A percentile compares a stretch with the other conserved stretches of the same genome.
Conservation (phyloP, 441 rosid species). For the Capsella rubella region DNA sequence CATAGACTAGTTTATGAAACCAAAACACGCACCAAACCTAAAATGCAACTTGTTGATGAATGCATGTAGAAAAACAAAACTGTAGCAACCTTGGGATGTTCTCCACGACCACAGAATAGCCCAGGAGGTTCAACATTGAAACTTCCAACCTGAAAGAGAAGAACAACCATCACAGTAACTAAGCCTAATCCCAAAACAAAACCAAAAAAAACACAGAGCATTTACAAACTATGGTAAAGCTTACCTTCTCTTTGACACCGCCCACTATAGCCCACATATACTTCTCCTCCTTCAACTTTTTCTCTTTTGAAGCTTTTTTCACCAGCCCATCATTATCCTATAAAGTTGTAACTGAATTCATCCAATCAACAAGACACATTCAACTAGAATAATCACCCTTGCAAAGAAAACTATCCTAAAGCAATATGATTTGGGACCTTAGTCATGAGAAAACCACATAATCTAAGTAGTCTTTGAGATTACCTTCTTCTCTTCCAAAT, state of each 20-base stretch:
- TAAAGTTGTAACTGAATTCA: no score
- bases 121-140: constrained; percentile 98
- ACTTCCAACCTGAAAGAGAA: constrained; percentile 83
- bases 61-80: background rate
- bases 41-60: constrained; percentile 14
- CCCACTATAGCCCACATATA: constrained; percentile 97
- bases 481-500: constrained; percentile 79
- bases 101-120: constrained; percentile 96
- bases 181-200: constrained; percentile 3
- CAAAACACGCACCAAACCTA: constrained; percentile 7
- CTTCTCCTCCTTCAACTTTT: constrained; percentile 83
- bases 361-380: background rate
- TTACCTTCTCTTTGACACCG: constrained; percentile 93
- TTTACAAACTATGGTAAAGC: background rate
- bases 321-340: constrained; percentile 53
- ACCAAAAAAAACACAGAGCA: background rate
- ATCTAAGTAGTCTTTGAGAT: constrained; percentile 21
- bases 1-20: constrained; percentile 8
- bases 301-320: constrained; percentile 83
- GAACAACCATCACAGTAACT: constrained; percentile 5
- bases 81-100: constrained; percentile 87
- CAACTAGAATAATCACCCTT: background rate
- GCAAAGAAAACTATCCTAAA: background rate
- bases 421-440: background rate
- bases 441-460: background rate